Evolutionary conservation across 2,329 filamentous ascomycete genomes (phyloP).

Genomic region (Purpureocillium lavendulum): DNA sequence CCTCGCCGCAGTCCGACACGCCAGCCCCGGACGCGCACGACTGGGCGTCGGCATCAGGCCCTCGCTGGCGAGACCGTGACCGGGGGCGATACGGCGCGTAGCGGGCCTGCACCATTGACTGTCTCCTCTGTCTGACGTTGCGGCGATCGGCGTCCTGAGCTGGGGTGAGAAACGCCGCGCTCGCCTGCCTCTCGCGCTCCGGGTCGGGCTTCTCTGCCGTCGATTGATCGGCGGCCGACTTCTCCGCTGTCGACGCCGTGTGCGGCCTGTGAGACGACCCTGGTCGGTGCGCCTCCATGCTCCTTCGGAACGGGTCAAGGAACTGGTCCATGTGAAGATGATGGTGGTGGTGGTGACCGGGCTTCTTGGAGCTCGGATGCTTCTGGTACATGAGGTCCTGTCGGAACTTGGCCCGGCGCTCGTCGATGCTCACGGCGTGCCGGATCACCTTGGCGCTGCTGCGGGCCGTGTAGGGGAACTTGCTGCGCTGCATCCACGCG

Average conservation of each 20-base stretch:
- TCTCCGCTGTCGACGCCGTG: neutral
- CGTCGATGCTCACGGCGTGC: constrained; percentile 64
- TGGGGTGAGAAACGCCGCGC: constrained; percentile 7
- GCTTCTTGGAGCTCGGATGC: constrained; percentile 9
- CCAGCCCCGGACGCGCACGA: constrained; percentile 22
- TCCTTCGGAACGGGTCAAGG: constrained; percentile 10
- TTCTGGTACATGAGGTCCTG: constrained; percentile 59
- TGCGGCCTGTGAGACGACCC: neutral
- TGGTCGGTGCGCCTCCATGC: constrained; percentile 4
- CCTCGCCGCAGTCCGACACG: constrained; percentile 31
- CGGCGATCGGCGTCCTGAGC: constrained; percentile 4
- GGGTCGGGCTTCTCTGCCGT: neutral
- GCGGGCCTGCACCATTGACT: constrained; percentile 8
- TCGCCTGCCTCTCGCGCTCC: neutral
- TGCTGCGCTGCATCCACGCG: constrained; percentile 69
- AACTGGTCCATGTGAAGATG: constrained; percentile 11
- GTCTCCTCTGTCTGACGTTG: constrained; percentile 1
- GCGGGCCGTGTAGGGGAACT: constrained; percentile 60
- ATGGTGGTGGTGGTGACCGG: constrained; percentile 14
- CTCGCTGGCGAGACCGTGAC: constrained; percentile 26
- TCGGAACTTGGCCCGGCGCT: constrained; percentile 62
- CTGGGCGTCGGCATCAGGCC: constrained; percentile 14
- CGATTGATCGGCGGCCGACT: neutral
- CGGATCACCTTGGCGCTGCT: constrained; percentile 54
- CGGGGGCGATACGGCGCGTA: constrained; percentile 34